phyloP scores from a whole-genome alignment of 177 flowering plant genomes.

The Vitis hybrid region DNA sequence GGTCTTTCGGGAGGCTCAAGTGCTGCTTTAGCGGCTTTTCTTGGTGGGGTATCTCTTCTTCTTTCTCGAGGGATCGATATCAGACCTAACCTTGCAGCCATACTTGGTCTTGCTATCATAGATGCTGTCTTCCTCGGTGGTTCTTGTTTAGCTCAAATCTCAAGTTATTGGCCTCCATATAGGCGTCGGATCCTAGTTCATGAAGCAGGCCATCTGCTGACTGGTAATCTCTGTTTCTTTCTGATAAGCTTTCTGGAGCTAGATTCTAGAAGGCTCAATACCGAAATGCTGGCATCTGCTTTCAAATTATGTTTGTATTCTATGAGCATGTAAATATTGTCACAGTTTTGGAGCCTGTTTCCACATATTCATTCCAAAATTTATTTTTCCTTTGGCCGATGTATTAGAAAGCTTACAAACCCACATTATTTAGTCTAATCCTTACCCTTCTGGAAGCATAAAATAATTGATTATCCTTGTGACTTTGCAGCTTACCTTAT shows the following conservation, averaged over 20 bases:
- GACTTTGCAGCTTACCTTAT: conserved; percentile 78
- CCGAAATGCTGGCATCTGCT: neutral
- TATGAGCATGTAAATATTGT: neutral
- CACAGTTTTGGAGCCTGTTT: neutral
- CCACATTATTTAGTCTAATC: neutral
- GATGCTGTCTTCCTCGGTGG: conserved; percentile 92
- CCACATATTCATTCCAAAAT: neutral
- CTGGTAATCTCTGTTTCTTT: conserved; percentile 39
- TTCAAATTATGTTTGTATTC: neutral
- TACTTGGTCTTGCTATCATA: conserved; percentile 67
- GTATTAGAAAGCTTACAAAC: too few relatives aligned
- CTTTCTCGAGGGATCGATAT: conserved; percentile 82
- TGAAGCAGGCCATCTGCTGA: conserved; percentile 95
- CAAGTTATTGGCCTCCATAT: conserved; percentile 91
- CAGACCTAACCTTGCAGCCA: conserved; percentile 77
- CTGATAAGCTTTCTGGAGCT: neutral
- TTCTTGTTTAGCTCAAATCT: conserved; percentile 78
- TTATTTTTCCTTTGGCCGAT: neutral
- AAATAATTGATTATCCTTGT: neutral
- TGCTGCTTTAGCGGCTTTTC: conserved; percentile 48
- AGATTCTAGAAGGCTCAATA: neutral
- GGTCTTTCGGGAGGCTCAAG: conserved; percentile 79
- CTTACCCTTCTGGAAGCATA: neutral
- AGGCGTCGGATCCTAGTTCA: conserved; percentile 88
- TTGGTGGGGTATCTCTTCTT: conserved; percentile 73